phyloP scores from a whole-genome alignment of 768 basidiomycete genomes.

The Rhodotorula paludigena region DNA sequence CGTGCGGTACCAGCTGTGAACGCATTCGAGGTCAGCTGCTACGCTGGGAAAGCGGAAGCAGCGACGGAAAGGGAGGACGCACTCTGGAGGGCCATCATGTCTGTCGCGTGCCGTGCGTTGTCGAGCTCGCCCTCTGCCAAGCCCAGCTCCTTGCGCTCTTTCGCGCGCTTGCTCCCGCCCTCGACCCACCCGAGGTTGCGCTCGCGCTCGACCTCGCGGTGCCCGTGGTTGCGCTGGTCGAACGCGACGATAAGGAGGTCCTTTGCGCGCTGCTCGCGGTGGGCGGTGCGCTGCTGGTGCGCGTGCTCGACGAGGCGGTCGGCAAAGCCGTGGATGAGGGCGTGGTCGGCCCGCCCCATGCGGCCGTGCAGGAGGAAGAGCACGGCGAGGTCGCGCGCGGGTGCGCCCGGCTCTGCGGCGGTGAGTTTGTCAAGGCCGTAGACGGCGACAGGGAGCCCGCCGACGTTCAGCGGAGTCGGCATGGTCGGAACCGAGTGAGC shows the following conservation, averaged over 20 bases:
- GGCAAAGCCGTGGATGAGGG: conserved; percentile 45
- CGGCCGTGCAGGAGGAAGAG: conserved; percentile 56
- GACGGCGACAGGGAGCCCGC: conserved; percentile 23
- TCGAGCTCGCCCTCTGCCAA: conserved; percentile 38
- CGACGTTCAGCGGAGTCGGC: conserved; percentile 3
- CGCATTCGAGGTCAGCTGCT: too few relatives aligned
- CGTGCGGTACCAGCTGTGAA: conserved; percentile 59
- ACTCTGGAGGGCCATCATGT: conserved; percentile 56
- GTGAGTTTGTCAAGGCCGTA: conserved; percentile 23
- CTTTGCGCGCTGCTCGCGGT: conserved; percentile 18
- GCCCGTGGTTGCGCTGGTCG: conserved; percentile 58
- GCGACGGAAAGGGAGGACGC: conserved; percentile 24
- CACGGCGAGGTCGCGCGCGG: conserved; percentile 42
- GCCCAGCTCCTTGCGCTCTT: conserved; percentile 53
- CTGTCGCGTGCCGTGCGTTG: conserved; percentile 43
- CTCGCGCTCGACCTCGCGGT: conserved; percentile 47
- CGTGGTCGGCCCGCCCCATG: conserved; percentile 44
- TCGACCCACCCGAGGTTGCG: conserved; percentile 51
- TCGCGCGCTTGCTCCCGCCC: conserved; percentile 40
- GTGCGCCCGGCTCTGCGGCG: neutral
- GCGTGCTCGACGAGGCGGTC: conserved; percentile 46
- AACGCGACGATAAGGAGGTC: conserved; percentile 55
- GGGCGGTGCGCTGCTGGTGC: conserved; percentile 12
- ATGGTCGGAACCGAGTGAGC: neutral
- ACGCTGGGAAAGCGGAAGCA: too few relatives aligned